Evolutionary conservation across 805 yeast species (phyloP).

Genomic region (Ogataea nitratoaversa): DNA sequence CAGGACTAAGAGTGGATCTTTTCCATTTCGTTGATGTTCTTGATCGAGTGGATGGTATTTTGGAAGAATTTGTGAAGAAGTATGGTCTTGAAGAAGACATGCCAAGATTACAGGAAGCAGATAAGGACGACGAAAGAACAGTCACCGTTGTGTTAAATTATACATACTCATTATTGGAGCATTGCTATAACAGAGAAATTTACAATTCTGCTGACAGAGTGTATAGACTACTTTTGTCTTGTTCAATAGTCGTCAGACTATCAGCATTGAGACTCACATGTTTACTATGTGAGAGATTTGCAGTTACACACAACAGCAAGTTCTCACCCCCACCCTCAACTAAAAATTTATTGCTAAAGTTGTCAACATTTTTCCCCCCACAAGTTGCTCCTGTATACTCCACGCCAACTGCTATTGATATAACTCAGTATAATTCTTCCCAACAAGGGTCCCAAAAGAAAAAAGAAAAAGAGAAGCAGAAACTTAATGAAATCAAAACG

Average conservation of each 20-base stretch:
- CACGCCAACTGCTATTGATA: constrained; percentile 12
- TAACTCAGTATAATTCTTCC: neutral
- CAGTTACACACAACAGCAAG: constrained; percentile 39
- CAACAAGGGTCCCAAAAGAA: neutral
- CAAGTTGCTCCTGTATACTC: constrained; percentile 30
- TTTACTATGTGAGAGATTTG: constrained; percentile 59
- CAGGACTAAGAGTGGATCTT: constrained; percentile 42
- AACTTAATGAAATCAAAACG: constrained; percentile 22
- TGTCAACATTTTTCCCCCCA: constrained; percentile 41
- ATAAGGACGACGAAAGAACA: constrained; percentile 41
- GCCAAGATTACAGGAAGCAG: constrained; percentile 44
- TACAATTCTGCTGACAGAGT: constrained; percentile 66
- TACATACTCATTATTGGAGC: constrained; percentile 58
- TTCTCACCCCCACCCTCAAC: constrained; percentile 40
- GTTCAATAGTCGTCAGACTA: constrained; percentile 54
- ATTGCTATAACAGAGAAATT: constrained; percentile 62
- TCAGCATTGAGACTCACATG: constrained; percentile 49
- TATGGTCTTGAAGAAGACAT: constrained; percentile 47
- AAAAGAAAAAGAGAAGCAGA: constrained; percentile 15
- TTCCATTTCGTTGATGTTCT: constrained; percentile 74
- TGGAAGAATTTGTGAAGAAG: constrained; percentile 49
- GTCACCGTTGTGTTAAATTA: constrained; percentile 55
- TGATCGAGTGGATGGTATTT: constrained; percentile 67
- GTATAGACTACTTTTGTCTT: constrained; percentile 52
- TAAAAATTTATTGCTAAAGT: constrained; percentile 44